phyloP scores from a whole-genome alignment of 306 rosid species.

The Trichosanthes truncata region DNA sequence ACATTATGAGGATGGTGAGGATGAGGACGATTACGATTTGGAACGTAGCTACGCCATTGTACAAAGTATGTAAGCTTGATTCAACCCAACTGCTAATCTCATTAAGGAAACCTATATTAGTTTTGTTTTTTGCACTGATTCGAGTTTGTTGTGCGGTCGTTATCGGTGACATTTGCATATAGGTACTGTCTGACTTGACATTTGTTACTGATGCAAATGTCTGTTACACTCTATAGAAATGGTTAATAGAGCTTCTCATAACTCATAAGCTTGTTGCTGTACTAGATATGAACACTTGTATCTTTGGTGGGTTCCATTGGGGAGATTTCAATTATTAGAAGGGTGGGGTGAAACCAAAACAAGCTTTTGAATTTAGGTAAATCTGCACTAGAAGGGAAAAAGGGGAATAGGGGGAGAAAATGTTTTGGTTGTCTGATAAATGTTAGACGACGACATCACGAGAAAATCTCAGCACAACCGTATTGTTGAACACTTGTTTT shows the following conservation, averaged over 20 bases:
- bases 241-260: neutral
- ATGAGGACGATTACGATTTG: constrained; percentile 35
- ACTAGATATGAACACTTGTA: constrained; percentile 17
- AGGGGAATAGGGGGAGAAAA: neutral
- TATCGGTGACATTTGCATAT: constrained; percentile 20
- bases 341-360: constrained; percentile 6
- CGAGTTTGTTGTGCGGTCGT: constrained; percentile 43
- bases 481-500: neutral
- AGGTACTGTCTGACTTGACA: neutral
- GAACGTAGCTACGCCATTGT: constrained; percentile 77
- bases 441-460: neutral
- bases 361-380: constrained; percentile 8
- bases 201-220: neutral
- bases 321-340: constrained; percentile 11
- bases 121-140: constrained; percentile 10
- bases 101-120: neutral
- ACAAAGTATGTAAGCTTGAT: constrained; percentile 54
- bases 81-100: neutral
- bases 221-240: neutral
- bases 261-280: neutral
- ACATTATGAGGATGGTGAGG: constrained; percentile 32
- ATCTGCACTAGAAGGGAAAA: neutral
- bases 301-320: constrained; percentile 64
- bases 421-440: neutral
- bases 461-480: neutral